Evolutionary conservation across 2,329 filamentous ascomycete species (phyloP).

Genomic region (Talaromyces rugulosus): DNA sequence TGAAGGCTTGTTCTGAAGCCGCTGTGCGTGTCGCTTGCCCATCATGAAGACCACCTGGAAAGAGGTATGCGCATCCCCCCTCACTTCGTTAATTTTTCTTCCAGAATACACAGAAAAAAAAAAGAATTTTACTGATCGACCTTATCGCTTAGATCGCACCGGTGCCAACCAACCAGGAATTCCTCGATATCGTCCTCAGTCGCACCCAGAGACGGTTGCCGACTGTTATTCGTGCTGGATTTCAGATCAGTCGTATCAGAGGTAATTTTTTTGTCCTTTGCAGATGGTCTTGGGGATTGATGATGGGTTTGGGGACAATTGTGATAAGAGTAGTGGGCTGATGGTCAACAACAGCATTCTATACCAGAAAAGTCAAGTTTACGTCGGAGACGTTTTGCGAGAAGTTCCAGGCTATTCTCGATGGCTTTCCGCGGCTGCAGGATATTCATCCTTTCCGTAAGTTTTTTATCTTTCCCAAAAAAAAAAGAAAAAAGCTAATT

Average conservation of each 20-base stretch:
- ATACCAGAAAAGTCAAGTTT: conserved; percentile 97
- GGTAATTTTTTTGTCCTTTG: conserved; percentile 28
- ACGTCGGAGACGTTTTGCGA: conserved; percentile 95
- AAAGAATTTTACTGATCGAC: conserved; percentile 28
- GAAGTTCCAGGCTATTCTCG: conserved; percentile 84
- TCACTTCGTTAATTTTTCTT: neutral
- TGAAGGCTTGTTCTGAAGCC: neutral
- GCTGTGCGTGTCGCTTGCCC: conserved; percentile 20
- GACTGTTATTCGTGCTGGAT: conserved; percentile 91
- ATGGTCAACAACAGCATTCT: conserved; percentile 61
- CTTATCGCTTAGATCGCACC: conserved; percentile 59
- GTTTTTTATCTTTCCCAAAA: conserved; percentile 20
- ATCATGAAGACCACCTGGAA: conserved; percentile 60
- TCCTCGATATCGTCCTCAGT: conserved; percentile 94
- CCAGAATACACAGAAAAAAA: conserved; percentile 9
- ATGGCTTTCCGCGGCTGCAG: conserved; percentile 85
- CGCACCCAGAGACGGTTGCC: conserved; percentile 88
- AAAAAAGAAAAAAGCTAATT: conserved; percentile 12
- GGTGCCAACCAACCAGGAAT: conserved; percentile 89
- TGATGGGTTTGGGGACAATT: neutral
- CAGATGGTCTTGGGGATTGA: neutral
- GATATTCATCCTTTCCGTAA: conserved; percentile 94
- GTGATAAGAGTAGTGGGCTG: neutral
- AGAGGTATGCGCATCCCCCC: conserved; percentile 34
- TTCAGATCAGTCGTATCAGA: conserved; percentile 92